phyloP scores from a whole-genome alignment of 805 yeast genomes.

The Yarrowia hollandica region DNA sequence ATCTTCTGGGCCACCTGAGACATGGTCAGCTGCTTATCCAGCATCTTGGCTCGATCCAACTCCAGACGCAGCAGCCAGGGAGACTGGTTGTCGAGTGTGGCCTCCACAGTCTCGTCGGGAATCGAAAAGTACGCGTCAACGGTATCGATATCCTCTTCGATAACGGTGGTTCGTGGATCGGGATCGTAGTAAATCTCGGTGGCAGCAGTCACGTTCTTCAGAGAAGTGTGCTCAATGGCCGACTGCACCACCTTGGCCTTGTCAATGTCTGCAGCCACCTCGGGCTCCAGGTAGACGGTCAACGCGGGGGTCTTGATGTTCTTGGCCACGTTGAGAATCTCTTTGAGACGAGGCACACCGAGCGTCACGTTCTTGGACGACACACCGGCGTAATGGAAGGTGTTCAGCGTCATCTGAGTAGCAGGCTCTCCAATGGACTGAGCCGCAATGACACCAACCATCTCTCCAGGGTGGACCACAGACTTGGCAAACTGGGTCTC shows the following conservation, averaged over 20 bases:
- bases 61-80: constrained; percentile 98
- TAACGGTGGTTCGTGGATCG: constrained; percentile 95
- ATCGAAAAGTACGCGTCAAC: constrained; percentile 96
- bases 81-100: constrained; percentile 88
- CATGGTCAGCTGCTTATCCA: constrained; percentile 96
- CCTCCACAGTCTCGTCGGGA: constrained; percentile 97
- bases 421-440: constrained; percentile 99
- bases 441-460: constrained; percentile 97
- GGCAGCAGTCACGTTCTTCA: constrained; percentile 93
- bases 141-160: constrained; percentile 94
- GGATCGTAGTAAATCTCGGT: constrained; percentile 98
- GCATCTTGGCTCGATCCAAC: constrained; percentile 97
- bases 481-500: constrained; percentile 93
- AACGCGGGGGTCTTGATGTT: constrained; percentile 99
- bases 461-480: constrained; percentile 92
- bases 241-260: constrained; percentile 93
- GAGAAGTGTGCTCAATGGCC: constrained; percentile 93
- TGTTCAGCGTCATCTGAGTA: constrained; percentile 95
- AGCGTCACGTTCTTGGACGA: constrained; percentile 98
- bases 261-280: constrained; percentile 83
- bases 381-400: constrained; percentile 99
- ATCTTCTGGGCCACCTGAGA: constrained; percentile 97
- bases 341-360: constrained; percentile 99
- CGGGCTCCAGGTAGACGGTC: constrained; percentile 85
- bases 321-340: constrained; percentile 97